Evolutionary conservation across 352 stramenopile species (phyloP), one percentile per base, ranked within the genome.

Genomic region (Pilasporangium apinafurcum): DNA sequence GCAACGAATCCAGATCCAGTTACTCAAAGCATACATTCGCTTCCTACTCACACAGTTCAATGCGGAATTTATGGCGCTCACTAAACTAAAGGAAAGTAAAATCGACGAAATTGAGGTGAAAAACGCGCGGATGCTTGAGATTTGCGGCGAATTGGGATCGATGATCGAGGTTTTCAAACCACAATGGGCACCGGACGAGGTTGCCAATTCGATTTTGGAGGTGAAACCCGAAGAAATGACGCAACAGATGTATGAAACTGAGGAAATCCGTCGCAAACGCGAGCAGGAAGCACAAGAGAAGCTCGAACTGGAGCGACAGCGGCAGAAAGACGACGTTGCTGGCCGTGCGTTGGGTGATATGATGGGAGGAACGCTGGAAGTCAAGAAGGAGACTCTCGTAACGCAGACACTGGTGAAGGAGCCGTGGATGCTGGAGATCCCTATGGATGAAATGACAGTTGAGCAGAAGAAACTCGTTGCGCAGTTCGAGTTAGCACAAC

Each of bases 301-400:
- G 3, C 39, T 53, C 8, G 65, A 60, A 24, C 47, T 72, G 1
- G 68, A 81, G 32, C 44, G 50, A 0, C 59, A 77, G 40, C 82
- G 71, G 1, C 70, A 90, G 24, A 85, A 90, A 29, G 87, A 96
- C 54, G 81, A 96, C 47, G 77, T 88, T 4, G 67, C 73, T 0
- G 72, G 71, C 0, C 83, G 87, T 2, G 87, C 83, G 5, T 55
- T 97, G 4, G 46, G 73, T 0, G 88, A 97, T 43, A 97, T 97
- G 91, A 97, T 97, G 91, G 66, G 96, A 55, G 91, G 90, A 20
- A 97, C 90, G 24, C 63, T 97, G 8, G 89, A 97, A 45, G 70
- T 76, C 2, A 94, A 92, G 46, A 95, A 92, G 42, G 85, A 96
- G 17, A 67, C 62, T 8, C 49, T 83, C 1, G 72, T 76, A 4